These are phyloP conservation scores for Monosporozyma aquatica DNA, from an alignment of 805 yeast species.

Conservation along the genomic window DNA sequence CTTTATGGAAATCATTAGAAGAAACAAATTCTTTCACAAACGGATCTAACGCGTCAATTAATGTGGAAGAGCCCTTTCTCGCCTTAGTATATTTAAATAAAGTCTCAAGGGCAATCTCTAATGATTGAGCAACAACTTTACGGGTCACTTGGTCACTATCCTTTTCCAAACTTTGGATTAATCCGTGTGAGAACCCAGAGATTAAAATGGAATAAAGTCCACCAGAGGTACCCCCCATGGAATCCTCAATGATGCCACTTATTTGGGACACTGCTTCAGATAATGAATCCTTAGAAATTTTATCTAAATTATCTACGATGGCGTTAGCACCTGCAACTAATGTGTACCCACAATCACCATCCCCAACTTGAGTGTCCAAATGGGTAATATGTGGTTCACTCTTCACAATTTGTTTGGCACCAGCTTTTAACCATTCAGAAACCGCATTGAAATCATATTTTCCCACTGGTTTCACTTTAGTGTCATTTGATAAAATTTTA, in stretches of 20 bases:
- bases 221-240: slow-evolving; percentile 98
- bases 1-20: slow-evolving; percentile 45
- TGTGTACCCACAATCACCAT: slow-evolving; percentile 96
- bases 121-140: slow-evolving; percentile 38
- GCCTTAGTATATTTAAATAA: slow-evolving; percentile 83
- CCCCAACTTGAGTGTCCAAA: slow-evolving; percentile 86
- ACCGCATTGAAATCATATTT: slow-evolving; percentile 28
- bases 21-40: slow-evolving; percentile 55
- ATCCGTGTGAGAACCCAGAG: slow-evolving; percentile 59
- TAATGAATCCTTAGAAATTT: slow-evolving; percentile 33
- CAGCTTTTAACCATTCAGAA: slow-evolving; percentile 35
- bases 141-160: slow-evolving; percentile 24
- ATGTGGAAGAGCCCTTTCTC: slow-evolving; percentile 77
- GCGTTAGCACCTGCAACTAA: slow-evolving; percentile 75
- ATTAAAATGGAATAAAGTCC: slow-evolving; percentile 82
- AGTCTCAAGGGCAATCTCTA: slow-evolving; percentile 54
- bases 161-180: slow-evolving; percentile 26
- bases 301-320: slow-evolving; percentile 44
- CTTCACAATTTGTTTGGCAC: slow-evolving; percentile 44
- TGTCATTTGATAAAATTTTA: slow-evolving; percentile 24
- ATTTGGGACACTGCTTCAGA: slow-evolving; percentile 57
- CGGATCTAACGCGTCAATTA: slow-evolving; percentile 84
- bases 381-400: slow-evolving; percentile 80
- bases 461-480: slow-evolving; percentile 31
- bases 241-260: slow-evolving; percentile 75